These are phyloP conservation scores for Apophysomyces sp. DNA, from an alignment of 371 early-diverging fungal species.

Conservation along the genomic window DNA sequence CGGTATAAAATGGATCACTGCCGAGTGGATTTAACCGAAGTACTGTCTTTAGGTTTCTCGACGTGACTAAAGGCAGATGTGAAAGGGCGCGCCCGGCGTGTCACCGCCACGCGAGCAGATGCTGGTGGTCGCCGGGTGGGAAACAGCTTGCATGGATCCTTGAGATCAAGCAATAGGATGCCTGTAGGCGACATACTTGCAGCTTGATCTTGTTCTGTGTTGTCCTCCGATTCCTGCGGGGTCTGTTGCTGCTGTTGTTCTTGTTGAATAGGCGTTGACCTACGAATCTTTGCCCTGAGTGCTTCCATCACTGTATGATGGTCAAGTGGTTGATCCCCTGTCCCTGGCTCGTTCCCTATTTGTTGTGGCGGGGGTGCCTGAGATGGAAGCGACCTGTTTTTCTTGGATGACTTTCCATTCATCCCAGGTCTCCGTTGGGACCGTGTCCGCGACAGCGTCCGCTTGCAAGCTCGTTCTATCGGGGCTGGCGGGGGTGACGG, in stretches of 20 bases:
- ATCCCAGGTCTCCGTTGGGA: slow-evolving; percentile 32
- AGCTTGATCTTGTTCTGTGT: slow-evolving; percentile 11
- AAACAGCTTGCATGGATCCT: slow-evolving; percentile 36
- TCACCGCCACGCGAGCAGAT: slow-evolving; percentile 35
- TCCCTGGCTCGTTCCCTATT: background rate
- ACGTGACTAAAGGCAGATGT: slow-evolving; percentile 34
- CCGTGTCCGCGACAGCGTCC: slow-evolving; percentile 34
- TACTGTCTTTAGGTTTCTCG: slow-evolving; percentile 22
- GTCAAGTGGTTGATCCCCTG: slow-evolving; percentile 13
- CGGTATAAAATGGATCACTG: background rate
- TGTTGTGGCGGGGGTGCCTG: slow-evolving; percentile 3
- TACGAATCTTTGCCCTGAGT: slow-evolving; percentile 21
- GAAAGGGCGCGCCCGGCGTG: slow-evolving; percentile 38
- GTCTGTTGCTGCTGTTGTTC: slow-evolving; percentile 14
- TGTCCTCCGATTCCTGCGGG: background rate
- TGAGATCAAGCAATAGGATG: slow-evolving; percentile 40
- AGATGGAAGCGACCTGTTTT: slow-evolving; percentile 21
- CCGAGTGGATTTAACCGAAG: background rate
- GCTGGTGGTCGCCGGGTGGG: slow-evolving; percentile 14
- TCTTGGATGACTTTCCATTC: slow-evolving; percentile 21
- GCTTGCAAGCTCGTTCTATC: slow-evolving; percentile 16
- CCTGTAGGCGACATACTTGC: slow-evolving; percentile 42
- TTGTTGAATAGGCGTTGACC: background rate
- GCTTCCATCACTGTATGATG: slow-evolving; percentile 30
- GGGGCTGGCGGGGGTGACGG: slow-evolving; percentile 6